Base-by-base conservation (phyloP, 2,329 filamentous ascomycete species). In the Xylaria sp. region DNA sequence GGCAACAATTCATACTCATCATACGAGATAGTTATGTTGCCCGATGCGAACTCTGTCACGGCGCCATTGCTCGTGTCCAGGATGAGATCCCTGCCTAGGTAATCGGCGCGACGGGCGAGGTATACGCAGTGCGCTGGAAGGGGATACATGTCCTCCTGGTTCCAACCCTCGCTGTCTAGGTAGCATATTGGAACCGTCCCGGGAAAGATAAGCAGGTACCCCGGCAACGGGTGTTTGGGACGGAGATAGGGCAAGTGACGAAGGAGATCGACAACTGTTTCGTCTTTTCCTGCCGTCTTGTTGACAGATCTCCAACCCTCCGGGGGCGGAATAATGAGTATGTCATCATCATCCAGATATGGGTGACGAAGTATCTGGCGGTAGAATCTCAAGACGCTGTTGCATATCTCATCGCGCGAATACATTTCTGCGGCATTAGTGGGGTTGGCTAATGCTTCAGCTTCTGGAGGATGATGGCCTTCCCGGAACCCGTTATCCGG, bases 111-210 rank as follows among this genome's bases (percentile, higher is more conserved):
- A 7, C 38, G 38, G 20, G 63, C 57, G 33, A 66, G 63, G n/a
- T 66, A 66, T 20, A 66, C 57, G 63, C 63, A 66, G 15, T 56
- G 49, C 20, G 57, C 7, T 11, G 63, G 63, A 15, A 66, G 57
- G 28, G 57, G 48, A n/a, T 56, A 66, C 2, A 31, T 9, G n/a
- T 20, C n/a, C 28, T 66, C 57, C 31, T 23, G 38, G 11, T n/a
- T n/a, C 36, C 20, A 2, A 4, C 9, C 11, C 11, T 54, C 36
- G 15, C 9, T 7, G 23, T 33, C 63, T 17, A 7, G 33, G 44
- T 59, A 42, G 54, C 33, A 59, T 23, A 59, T 38, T 36, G 51
- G 40, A 20, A 57, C 28, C 2, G 51, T 57, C 7, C 40, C 60
- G 15, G 40, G 42, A 23, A 59, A 53, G 28, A 65, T 65, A 11